phyloP scores from a whole-genome alignment of 192 early-diverging fungal species.

The Phycomyces nitens region DNA sequence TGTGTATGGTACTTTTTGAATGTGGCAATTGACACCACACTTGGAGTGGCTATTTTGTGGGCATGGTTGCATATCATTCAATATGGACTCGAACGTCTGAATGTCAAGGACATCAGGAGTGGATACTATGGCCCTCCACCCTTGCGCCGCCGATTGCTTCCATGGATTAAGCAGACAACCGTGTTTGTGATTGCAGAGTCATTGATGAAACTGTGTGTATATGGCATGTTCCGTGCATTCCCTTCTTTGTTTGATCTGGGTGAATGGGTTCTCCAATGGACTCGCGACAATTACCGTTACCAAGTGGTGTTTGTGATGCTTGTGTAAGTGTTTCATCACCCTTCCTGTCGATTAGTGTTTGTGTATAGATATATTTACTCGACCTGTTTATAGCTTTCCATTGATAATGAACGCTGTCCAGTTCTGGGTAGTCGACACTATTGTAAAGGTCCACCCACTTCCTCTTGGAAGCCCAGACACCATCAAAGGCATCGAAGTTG shows the following conservation, averaged over 20 bases:
- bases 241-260: conserved; percentile 65
- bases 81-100: conserved; percentile 25
- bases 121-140: conserved; percentile 76
- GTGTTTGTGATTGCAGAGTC: conserved; percentile 62
- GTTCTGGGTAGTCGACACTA: conserved; percentile 61
- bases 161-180: conserved; percentile 61
- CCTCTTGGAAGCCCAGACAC: neutral
- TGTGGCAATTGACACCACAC: conserved; percentile 70
- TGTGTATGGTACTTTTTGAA: conserved; percentile 77
- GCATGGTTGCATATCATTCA: conserved; percentile 52
- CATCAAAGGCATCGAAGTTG: neutral
- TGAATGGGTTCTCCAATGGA: conserved; percentile 59
- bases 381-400: conserved; percentile 50
- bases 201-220: conserved; percentile 66
- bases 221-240: conserved; percentile 49
- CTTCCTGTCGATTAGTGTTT: neutral
- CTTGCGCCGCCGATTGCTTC: conserved; percentile 30
- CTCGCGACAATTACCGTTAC: conserved; percentile 44
- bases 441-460: conserved; percentile 41
- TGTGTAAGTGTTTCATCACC: conserved; percentile 30
- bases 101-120: conserved; percentile 52
- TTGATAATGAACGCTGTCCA: conserved; percentile 79
- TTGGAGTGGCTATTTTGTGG: conserved; percentile 70
- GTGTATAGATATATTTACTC: neutral
- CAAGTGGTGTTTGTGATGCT: conserved; percentile 80